phyloP scores from a whole-genome alignment of 75 land plant species.

The Pinus tabuliformis region DNA sequence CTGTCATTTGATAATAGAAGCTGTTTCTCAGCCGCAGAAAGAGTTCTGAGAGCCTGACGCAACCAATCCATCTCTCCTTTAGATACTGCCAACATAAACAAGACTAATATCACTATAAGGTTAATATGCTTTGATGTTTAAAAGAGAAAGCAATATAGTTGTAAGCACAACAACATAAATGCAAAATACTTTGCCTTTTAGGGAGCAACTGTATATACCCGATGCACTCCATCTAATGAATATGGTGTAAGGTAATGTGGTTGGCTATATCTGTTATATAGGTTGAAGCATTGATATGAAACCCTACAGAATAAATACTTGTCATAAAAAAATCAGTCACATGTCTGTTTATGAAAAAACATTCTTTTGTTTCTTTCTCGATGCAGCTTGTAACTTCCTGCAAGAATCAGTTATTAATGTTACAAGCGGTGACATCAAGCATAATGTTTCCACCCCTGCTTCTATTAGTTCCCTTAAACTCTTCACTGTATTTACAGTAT shows the following conservation, averaged over 20 bases:
- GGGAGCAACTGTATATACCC: neutral
- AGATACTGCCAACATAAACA: constrained; percentile 48
- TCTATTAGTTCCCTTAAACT: constrained; percentile 77
- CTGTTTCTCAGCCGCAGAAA: constrained; percentile 97
- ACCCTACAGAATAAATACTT: neutral
- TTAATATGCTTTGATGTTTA: neutral
- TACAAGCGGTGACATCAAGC: constrained; percentile 92
- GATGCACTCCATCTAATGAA: neutral
- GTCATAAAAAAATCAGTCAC: constrained; percentile 41
- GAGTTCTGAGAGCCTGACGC: constrained; percentile 81
- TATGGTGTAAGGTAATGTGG: neutral
- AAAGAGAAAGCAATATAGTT: neutral
- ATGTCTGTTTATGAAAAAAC: constrained; percentile 65
- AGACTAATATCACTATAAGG: neutral
- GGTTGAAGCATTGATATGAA: neutral
- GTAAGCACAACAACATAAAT: neutral
- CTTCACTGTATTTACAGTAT: constrained; percentile 88
- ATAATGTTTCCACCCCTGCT: constrained; percentile 85
- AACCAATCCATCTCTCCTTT: constrained; percentile 88
- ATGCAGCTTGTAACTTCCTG: constrained; percentile 67
- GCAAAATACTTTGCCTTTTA: neutral
- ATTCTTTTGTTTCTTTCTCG: constrained; percentile 49
- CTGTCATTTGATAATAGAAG: constrained; percentile 74
- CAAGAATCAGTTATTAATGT: constrained; percentile 92
- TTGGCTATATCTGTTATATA: neutral